These are phyloP conservation scores for Parmelia sp. DNA, from an alignment of 495 filamentous ascomycete species.

Conservation along the genomic window DNA sequence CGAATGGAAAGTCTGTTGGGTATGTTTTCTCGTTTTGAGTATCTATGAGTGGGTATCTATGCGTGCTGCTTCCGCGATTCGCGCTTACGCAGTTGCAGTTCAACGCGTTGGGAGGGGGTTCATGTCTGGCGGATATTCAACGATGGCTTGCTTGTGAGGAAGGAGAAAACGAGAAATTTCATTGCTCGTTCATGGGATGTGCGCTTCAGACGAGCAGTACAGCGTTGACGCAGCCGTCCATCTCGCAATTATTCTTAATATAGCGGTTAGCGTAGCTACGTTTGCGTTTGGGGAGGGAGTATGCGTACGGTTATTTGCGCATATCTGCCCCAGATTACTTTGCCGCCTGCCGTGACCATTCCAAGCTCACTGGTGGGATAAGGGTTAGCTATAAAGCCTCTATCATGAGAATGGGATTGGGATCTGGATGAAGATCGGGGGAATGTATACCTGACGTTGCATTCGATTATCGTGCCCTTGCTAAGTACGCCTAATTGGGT, in stretches of 20 bases:
- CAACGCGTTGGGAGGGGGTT: too few relatives aligned
- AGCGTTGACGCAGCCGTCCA: conserved; percentile 73
- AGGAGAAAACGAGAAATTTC: too few relatives aligned
- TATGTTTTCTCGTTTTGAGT: too few relatives aligned
- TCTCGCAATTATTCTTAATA: conserved; percentile 68
- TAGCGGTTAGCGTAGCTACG: background rate
- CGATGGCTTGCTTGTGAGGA: too few relatives aligned
- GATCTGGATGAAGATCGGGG: background rate
- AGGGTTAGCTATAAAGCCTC: background rate
- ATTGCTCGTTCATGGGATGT: background rate
- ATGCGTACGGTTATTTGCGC: conserved; percentile 55
- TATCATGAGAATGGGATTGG: background rate
- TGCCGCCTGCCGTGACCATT: conserved; percentile 84
- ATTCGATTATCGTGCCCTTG: conserved; percentile 91
- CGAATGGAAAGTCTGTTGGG: too few relatives aligned
- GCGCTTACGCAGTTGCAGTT: too few relatives aligned
- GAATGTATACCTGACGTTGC: conserved; percentile 62
- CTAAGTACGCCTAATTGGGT: conserved; percentile 92
- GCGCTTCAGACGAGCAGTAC: conserved; percentile 25
- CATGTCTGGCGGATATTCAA: too few relatives aligned
- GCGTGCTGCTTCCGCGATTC: too few relatives aligned
- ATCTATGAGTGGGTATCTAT: too few relatives aligned
- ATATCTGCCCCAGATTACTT: conserved; percentile 87
- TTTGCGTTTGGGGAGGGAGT: background rate
- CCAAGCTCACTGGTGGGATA: conserved; percentile 57